phyloP scores from a whole-genome alignment of 2,329 filamentous ascomycete species.

The Colletotrichum ledebouriae region DNA sequence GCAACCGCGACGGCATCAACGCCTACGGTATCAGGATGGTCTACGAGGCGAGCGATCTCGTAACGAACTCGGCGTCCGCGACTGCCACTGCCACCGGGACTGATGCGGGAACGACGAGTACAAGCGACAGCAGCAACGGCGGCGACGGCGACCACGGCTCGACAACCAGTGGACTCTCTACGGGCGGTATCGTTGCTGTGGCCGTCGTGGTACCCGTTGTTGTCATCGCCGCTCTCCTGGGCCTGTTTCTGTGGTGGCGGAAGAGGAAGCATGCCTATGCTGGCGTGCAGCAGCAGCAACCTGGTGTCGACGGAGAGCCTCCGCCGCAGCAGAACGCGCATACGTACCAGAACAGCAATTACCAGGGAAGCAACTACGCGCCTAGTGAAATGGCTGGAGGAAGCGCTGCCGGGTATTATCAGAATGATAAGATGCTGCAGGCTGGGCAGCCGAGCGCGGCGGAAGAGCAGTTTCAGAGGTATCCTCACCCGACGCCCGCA shows the following conservation, averaged over 20 bases:
- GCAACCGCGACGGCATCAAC: slow-evolving; percentile 42
- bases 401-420: slow-evolving; percentile 22
- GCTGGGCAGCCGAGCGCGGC: not conserved
- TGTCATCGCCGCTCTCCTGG: slow-evolving; percentile 28
- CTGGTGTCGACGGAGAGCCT: slow-evolving; percentile 13
- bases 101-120: not conserved
- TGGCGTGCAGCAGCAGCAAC: slow-evolving; percentile 23
- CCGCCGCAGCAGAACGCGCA: slow-evolving; percentile 20
- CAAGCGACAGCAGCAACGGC: not conserved
- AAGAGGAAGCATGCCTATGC: slow-evolving; percentile 33
- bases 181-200: slow-evolving; percentile 25
- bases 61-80: slow-evolving; percentile 10
- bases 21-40: slow-evolving; percentile 48
- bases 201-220: slow-evolving; percentile 23
- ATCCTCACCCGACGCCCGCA: slow-evolving; percentile 9
- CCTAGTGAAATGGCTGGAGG: slow-evolving; percentile 29
- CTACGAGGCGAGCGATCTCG: slow-evolving; percentile 45
- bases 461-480: slow-evolving; percentile 31
- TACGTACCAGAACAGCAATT: slow-evolving; percentile 16
- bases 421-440: slow-evolving; percentile 38
- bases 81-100: not conserved
- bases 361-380: slow-evolving; percentile 15
- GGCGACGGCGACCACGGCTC: not conserved
- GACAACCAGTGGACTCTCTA: slow-evolving; percentile 3
- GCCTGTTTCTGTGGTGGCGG: slow-evolving; percentile 34